Base-by-base conservation (phyloP, 1,284 basidiomycete species). In the Rhodotorula sp. region DNA sequence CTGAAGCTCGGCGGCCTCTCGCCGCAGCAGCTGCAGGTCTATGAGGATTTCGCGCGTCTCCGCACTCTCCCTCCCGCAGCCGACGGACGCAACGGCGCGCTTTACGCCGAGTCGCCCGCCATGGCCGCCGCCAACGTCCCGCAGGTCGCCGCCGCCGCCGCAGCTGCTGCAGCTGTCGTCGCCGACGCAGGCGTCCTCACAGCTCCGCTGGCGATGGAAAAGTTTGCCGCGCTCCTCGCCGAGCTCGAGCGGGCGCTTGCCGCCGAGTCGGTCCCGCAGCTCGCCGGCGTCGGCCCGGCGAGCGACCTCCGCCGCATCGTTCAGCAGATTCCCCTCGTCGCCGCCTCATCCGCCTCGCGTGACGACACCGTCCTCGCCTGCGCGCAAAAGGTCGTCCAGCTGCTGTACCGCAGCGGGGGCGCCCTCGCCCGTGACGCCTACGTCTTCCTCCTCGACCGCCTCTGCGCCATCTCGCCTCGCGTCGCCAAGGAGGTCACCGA, bases 401-500 rank as follows among this genome's bases (percentile, higher is more conserved):
- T 90, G 57, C 80, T 97, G 66, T 96, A 93, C 83, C 93, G 94
- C 83, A 90, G 90, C 10, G 83, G 86, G 2, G 86, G 87, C 5
- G 87, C 89, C 68, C 84, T 97, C 56, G 92, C 90, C 0, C 86
- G 94, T 62, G 93, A 96, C 79, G 88, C 95, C 31, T 98, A 94
- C 80, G 92, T 93, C 46, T 86, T 88, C 48, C 83, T 99, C 59
- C 83, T 99, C 30, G 91, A 95, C 74, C 88, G 91, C 71, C 84
- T 99, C 30, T 99, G 96, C 81, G 87, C 89, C 72, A 83, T 88
- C 37, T 95, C 92, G 72, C 87, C 91, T 76, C 93, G 96, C 77
- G 94, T 97, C 55, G 92, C 91, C 28, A 93, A 93, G 81, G 96
- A 99, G 82, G 96, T 95, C 15, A 91, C 94, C 67, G 92, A 90